Percentiles rank a stretch among this genome's conserved stretches.
Evolutionary conservation across 2,329 filamentous ascomycete genomes (phyloP).

Genomic region (Cordyceps cicadae): DNA sequence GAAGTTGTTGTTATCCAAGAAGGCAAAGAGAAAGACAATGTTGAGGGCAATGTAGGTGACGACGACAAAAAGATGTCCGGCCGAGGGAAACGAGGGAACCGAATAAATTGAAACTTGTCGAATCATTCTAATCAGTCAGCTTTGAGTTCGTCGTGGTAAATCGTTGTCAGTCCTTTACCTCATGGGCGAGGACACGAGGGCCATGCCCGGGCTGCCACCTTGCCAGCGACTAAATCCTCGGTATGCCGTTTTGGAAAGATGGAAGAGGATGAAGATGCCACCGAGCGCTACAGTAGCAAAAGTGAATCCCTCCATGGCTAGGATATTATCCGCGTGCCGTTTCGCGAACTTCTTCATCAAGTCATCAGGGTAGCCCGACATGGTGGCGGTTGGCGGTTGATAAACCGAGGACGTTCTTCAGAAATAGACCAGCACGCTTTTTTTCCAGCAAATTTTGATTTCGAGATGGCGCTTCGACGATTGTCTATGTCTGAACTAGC

Average conservation of each 20-base stretch:
- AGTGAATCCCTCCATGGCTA: constrained; percentile 4
- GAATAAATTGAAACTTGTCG: constrained; percentile 22
- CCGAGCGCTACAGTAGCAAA: background rate
- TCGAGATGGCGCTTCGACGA: too few species aligned
- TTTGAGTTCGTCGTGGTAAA: background rate
- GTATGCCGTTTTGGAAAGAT: background rate
- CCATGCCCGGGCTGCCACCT: background rate
- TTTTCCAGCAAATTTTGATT: background rate
- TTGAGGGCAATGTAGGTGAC: constrained; percentile 27
- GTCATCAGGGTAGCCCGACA: background rate
- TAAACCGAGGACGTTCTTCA: background rate
- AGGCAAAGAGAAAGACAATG: constrained; percentile 24
- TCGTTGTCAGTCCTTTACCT: background rate
- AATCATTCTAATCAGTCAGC: constrained; percentile 18
- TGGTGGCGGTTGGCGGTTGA: background rate
- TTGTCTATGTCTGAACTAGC: background rate
- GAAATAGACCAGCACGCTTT: background rate
- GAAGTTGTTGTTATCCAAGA: constrained; percentile 25
- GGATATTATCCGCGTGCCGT: constrained; percentile 3
- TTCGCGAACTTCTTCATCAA: background rate
- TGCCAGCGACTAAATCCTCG: background rate
- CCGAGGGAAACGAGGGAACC: constrained; percentile 21
- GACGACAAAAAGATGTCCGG: constrained; percentile 25
- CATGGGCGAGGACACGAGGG: background rate
- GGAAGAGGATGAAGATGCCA: background rate